Base-by-base conservation (phyloP, 106 monocot genomes). In the Agapanthus africanus region DNA sequence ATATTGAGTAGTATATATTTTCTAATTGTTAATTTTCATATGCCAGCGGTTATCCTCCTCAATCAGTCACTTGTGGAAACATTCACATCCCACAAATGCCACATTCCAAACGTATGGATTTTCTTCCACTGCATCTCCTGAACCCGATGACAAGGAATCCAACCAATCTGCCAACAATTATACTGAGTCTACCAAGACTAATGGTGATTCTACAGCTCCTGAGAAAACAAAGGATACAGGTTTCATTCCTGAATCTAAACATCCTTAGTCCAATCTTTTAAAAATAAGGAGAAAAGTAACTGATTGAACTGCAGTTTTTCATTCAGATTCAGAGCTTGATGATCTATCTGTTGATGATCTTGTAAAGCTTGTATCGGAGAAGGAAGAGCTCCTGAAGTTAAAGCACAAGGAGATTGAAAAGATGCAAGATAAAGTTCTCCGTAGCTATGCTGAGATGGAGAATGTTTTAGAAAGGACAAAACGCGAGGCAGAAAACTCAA, bases 341-440 rank as follows among this genome's bases (percentile, higher is more conserved):
- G 37, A 88, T 37, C 68, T 77, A 38, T 69, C 79, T 19, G 40
- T 69, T 42, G 76, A 79, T 34, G 76, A 79, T 70, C 73, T 79
- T 30, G 57, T 59, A 28, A 73, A 79, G 76, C 77, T 84, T 36
- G 73, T 84, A 70, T 54, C 59, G 9, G 76, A 76, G 65, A 84
- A 79, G 56, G 79, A 79, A 40, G 79, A 84, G 37, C 46, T 76
- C 7, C 40, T 79, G 62, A 84, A 80, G 41, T 13, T 46, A 30
- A 79, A 79, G 66, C 72, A 84, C 38, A 70, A 79, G 40, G 79
- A 79, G 37, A 70, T 73, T 80, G 79, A 79, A 33, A 70, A 73
- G 40, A 84, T 84, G 84, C 72, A 79, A 59, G 84, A 84, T 70
- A 84, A 84, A 66, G 84, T 80, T 63, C 84, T 79, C 16, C 76